Conservation (phyloP, 768 basidiomycete species). For the Boletales sp. region DNA sequence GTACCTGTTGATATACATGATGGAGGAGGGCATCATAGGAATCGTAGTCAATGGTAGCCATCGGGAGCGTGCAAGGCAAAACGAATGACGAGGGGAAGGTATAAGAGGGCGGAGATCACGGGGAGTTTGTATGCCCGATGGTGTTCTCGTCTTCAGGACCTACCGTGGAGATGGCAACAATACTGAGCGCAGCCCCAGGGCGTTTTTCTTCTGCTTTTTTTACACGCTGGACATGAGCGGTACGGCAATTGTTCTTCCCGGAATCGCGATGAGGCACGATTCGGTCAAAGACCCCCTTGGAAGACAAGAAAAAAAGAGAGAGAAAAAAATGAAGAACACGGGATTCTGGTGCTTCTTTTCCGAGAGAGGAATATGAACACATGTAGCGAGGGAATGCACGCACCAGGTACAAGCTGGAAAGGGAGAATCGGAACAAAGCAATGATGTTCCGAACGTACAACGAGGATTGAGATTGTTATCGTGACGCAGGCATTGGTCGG, state of each 20-base stretch:
- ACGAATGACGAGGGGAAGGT: neutral
- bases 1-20: conserved; percentile 73
- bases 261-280: neutral
- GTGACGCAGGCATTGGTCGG: neutral
- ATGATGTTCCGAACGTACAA: neutral
- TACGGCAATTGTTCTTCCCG: conserved; percentile 1
- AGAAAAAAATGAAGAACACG: no score
- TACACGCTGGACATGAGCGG: neutral
- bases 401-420: conserved; percentile 12
- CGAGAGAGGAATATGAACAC: neutral
- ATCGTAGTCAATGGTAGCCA: conserved; percentile 64
- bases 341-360: conserved; percentile 12
- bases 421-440: neutral
- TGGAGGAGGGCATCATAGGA: conserved; percentile 77
- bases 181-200: no score
- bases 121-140: neutral
- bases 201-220: neutral
- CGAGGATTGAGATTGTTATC: neutral
- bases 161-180: neutral
- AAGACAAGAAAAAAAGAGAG: no score
- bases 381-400: no score
- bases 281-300: neutral
- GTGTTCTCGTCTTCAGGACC: neutral
- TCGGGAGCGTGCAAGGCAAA: neutral
- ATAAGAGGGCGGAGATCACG: conserved; percentile 11